Percentiles rank a stretch among this genome's conserved stretches.
These are phyloP conservation scores for Aspergillus tanneri DNA, from an alignment of 2,329 filamentous ascomycete genomes.

Conservation along the genomic window DNA sequence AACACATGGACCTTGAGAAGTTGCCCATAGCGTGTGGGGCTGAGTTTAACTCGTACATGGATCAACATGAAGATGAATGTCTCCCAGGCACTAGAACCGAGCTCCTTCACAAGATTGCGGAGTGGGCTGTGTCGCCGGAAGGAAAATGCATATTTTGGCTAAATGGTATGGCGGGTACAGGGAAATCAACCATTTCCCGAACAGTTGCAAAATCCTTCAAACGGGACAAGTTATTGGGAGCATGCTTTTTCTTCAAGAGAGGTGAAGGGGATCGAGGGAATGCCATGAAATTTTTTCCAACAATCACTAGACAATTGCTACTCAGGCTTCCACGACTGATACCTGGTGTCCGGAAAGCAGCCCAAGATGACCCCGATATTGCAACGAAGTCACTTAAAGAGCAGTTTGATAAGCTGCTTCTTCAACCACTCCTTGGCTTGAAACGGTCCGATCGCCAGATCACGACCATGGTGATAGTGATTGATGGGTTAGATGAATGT, in stretches of 20 bases:
- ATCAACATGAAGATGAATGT: slow-evolving; percentile 18
- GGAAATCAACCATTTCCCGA: slow-evolving; percentile 28
- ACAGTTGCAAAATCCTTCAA: slow-evolving; percentile 29
- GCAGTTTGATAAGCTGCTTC: slow-evolving; percentile 29
- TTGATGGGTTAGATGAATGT: slow-evolving; percentile 27
- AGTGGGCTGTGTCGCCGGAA: slow-evolving; percentile 23
- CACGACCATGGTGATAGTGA: slow-evolving; percentile 17
- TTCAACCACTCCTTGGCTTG: slow-evolving; percentile 19
- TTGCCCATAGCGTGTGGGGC: slow-evolving; percentile 10
- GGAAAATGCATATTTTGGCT: slow-evolving; percentile 34
- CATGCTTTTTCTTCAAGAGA: slow-evolving; percentile 50
- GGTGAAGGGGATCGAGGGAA: slow-evolving; percentile 42
- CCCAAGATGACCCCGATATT: slow-evolving; percentile 25
- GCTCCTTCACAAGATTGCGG: slow-evolving; percentile 19
- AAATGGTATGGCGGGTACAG: slow-evolving; percentile 36
- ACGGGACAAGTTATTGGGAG: slow-evolving; percentile 26
- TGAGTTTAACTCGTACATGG: slow-evolving; percentile 18
- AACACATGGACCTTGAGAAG: slow-evolving; percentile 16
- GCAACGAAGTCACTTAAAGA: slow-evolving; percentile 21
- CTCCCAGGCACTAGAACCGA: slow-evolving; percentile 23
- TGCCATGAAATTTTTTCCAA: slow-evolving; percentile 40
- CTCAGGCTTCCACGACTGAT: slow-evolving; percentile 28
- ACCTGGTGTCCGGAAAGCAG: slow-evolving; percentile 12
- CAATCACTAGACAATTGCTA: slow-evolving; percentile 31
- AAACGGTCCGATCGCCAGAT: not conserved